Base-by-base conservation (phyloP, 2,329 filamentous ascomycete genomes). In the Penicillium palitans region DNA sequence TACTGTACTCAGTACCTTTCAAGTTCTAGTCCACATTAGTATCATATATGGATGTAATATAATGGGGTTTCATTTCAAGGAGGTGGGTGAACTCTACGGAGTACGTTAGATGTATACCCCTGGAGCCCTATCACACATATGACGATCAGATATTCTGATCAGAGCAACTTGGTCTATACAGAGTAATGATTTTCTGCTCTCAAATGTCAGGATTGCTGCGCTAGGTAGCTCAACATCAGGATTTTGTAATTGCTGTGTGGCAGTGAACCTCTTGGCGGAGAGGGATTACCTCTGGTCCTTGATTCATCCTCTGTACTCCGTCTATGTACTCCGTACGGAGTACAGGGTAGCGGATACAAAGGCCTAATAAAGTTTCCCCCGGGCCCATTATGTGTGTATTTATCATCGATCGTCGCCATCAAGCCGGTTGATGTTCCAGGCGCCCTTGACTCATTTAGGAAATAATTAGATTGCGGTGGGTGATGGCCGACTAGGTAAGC, bases 291-390 rank as follows among this genome's bases (percentile, higher is more conserved):
- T 29, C 42, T 29, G 9, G 17, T 13, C 52, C 31, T 40, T 35
- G 35, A 27, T 52, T 52, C 42, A 24, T n/a, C 17, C 17, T 17
- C 31, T 52, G 55, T 60, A 52, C 12, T 42, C 24, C 21, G 24
- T 10, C 21, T 27, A 15, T 29, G 44, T 46, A 19, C 37, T 39
- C 17, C n/a, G 37, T 39, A 39, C n/a, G 17, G 10, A 29, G 17
- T 29, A 31, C 25, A 29, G 7, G 4, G 41, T 3, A 45, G 57
- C 42, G 39, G 59, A 42, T 45, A 41, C 39, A 33, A 21, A 53
- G 46, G 45, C 56, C 58, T 31, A 62, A 52, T 61, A 60, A 52
- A 58, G 31, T 60, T 59, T 62, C 19, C 42, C 45, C 29, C 19
- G 19, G n/a, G 29, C 13, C 19, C 45, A 25, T 33, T 52, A 24